Percentiles rank a stretch among this genome's conserved stretches.
phyloP scores from a whole-genome alignment of 2,329 filamentous ascomycete species.

The Arthrobotrys musiformis region DNA sequence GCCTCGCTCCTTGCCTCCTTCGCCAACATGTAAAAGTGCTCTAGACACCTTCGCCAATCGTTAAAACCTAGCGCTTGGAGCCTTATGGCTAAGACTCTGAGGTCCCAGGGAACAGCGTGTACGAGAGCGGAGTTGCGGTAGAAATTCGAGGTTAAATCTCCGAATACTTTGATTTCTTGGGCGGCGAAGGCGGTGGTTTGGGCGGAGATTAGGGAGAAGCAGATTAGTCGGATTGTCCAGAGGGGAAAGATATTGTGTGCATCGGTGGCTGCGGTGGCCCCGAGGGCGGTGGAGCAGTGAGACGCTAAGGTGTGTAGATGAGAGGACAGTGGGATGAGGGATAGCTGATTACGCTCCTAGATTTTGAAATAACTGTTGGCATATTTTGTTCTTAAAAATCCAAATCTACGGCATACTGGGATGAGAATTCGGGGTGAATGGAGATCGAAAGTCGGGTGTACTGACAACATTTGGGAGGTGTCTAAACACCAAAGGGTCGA shows the following conservation, averaged over 20 bases:
- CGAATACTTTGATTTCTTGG: conserved; percentile 72
- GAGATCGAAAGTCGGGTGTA: background rate
- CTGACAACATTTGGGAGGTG: conserved; percentile 48
- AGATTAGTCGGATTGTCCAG: conserved; percentile 68
- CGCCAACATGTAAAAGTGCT: conserved; percentile 89
- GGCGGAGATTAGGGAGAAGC: conserved; percentile 65
- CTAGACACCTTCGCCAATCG: conserved; percentile 83
- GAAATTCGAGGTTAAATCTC: conserved; percentile 69
- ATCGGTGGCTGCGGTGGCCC: conserved; percentile 64
- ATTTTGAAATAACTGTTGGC: conserved; percentile 65
- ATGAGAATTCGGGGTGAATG: conserved; percentile 63
- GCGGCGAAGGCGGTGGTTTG: conserved; percentile 65
- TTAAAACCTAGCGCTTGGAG: conserved; percentile 87
- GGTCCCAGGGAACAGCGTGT: conserved; percentile 85
- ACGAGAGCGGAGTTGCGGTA: conserved; percentile 69
- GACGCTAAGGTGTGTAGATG: conserved; percentile 84
- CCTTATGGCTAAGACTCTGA: conserved; percentile 83
- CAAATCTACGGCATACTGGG: conserved; percentile 53
- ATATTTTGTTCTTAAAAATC: conserved; percentile 23
- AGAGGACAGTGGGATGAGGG: conserved; percentile 74
- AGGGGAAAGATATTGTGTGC: conserved; percentile 57
- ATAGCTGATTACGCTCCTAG: conserved; percentile 73
- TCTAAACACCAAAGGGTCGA: conserved; percentile 46
- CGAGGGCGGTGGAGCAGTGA: conserved; percentile 66
- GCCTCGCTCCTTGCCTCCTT: conserved; percentile 77